Conservation (phyloP, 2,329 filamentous ascomycete genomes). For the Fusarium sarcochroum region DNA sequence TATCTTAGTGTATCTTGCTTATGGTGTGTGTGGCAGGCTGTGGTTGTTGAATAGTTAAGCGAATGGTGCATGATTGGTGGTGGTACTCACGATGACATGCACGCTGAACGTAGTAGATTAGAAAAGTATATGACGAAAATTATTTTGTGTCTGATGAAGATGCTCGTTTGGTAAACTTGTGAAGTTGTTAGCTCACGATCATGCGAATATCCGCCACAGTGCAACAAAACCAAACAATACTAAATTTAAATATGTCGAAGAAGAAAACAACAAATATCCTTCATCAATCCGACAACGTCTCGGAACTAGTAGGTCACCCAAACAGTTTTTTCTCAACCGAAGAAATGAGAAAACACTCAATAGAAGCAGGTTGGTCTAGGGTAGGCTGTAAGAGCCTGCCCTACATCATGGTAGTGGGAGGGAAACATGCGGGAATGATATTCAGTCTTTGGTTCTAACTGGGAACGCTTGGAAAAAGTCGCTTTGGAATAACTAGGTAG, state of each 20-base stretch:
- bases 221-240: too few relatives aligned
- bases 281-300: too few relatives aligned
- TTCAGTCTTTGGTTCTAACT: too few relatives aligned
- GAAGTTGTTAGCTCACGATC: not conserved
- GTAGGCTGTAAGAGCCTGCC: constrained; percentile 9
- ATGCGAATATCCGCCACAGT: too few relatives aligned
- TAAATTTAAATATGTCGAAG: too few relatives aligned
- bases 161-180: not conserved
- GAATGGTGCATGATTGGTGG: constrained; percentile 40
- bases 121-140: constrained; percentile 46
- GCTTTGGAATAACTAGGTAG: too few relatives aligned
- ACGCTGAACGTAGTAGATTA: constrained; percentile 47
- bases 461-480: too few relatives aligned
- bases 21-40: constrained; percentile 15
- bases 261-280: too few relatives aligned
- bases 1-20: constrained; percentile 41
- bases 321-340: too few relatives aligned
- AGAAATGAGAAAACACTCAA: not conserved
- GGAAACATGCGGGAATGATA: too few relatives aligned
- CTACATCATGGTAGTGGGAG: not conserved
- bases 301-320: too few relatives aligned
- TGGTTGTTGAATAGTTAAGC: constrained; percentile 43
- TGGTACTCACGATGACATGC: constrained; percentile 46
- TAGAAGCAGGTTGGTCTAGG: constrained; percentile 7
- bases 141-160: constrained; percentile 10